These are phyloP conservation scores for Nicotiana paniculata DNA, from an alignment of 257 asterid genomes.

Conservation along the genomic window DNA sequence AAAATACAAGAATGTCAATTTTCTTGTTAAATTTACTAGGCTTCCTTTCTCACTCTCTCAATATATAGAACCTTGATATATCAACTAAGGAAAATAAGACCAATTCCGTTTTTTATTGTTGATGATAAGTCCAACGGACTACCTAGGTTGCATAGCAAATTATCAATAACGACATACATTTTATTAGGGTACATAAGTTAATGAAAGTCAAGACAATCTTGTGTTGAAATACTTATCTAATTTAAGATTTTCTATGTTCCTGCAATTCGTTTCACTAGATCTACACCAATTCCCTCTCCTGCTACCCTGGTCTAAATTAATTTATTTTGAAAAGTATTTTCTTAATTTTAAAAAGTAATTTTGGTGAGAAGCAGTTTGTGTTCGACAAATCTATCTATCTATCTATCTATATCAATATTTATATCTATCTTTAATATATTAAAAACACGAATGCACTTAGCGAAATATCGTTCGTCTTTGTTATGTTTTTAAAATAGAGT, in stretches of 20 bases:
- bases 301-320: too few relatives aligned
- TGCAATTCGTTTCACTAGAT: not conserved
- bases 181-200: not conserved
- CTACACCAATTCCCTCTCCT: too few relatives aligned
- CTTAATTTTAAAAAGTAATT: too few relatives aligned
- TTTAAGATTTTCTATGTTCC: not conserved
- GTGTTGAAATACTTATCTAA: not conserved
- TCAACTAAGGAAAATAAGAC: not conserved
- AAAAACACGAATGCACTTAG: too few relatives aligned
- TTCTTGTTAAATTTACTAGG: not conserved
- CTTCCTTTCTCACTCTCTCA: not conserved
- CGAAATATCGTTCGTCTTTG: too few relatives aligned
- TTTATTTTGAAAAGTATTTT: too few relatives aligned
- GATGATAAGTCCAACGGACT: not conserved
- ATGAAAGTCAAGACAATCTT: not conserved
- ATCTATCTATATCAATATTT: too few relatives aligned
- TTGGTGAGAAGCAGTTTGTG: too few relatives aligned
- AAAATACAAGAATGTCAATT: not conserved
- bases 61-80: not conserved
- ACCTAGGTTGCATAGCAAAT: not conserved
- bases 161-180: not conserved
- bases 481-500: too few relatives aligned
- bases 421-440: too few relatives aligned
- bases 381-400: too few relatives aligned
- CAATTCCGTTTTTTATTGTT: not conserved